Evolutionary conservation across 1,284 basidiomycete species (phyloP).

Genomic region (Singerocomus rubriflavus): DNA sequence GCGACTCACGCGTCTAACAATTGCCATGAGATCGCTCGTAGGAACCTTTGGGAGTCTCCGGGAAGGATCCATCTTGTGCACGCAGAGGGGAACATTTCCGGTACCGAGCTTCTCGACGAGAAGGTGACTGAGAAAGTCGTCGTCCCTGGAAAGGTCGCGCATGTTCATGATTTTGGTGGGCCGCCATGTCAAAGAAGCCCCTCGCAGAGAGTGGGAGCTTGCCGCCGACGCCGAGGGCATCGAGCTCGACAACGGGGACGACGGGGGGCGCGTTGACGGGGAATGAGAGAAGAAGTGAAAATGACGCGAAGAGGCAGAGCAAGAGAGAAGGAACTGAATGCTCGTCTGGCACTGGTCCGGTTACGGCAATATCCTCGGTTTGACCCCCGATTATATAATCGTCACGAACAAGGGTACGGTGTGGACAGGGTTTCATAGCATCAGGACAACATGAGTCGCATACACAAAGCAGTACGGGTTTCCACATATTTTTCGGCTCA

Average conservation of each 20-base stretch:
- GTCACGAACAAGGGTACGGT: neutral
- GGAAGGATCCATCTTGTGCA: slow-evolving; percentile 81
- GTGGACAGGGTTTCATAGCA: slow-evolving; percentile 16
- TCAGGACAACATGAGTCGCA: slow-evolving; percentile 9
- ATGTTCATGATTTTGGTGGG: slow-evolving; percentile 85
- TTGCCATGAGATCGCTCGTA: slow-evolving; percentile 58
- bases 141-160: slow-evolving; percentile 79
- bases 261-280: slow-evolving; percentile 21
- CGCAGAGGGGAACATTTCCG: slow-evolving; percentile 67
- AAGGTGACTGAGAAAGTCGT: slow-evolving; percentile 82
- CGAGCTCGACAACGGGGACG: slow-evolving; percentile 25
- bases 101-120: slow-evolving; percentile 83
- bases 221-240: slow-evolving; percentile 41
- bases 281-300: slow-evolving; percentile 16
- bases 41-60: slow-evolving; percentile 71
- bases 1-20: slow-evolving; percentile 71
- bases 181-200: slow-evolving; percentile 52
- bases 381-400: slow-evolving; percentile 28
- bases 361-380: slow-evolving; percentile 27
- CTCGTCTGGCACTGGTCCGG: slow-evolving; percentile 26
- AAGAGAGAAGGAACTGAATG: slow-evolving; percentile 22
- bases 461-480: slow-evolving; percentile 10
- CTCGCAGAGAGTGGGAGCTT: slow-evolving; percentile 30
- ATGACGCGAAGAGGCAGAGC: slow-evolving; percentile 35
- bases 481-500: slow-evolving; percentile 6